Evolutionary conservation across 2,329 filamentous ascomycete genomes (phyloP).

Genomic region (Colletotrichum agaves): DNA sequence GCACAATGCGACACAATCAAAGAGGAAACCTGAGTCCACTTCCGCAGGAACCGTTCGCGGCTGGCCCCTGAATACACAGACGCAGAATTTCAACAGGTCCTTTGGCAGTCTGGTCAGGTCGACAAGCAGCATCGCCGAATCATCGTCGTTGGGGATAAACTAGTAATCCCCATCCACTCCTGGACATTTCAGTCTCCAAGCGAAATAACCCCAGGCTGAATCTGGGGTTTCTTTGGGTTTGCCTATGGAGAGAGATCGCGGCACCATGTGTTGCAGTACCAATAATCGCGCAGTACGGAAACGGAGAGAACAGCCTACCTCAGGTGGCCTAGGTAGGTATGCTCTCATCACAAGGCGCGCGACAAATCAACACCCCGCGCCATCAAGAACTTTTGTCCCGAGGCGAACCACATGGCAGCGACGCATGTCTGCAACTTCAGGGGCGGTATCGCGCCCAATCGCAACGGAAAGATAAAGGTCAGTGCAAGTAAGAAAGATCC

Average conservation of each 20-base stretch:
- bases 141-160: neutral
- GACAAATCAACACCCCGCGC: neutral
- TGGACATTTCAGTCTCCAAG: no score
- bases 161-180: neutral
- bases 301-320: neutral
- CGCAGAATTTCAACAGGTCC: no score
- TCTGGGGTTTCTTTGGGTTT: neutral
- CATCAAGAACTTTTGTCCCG: neutral
- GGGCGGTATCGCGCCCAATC: neutral
- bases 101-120: neutral
- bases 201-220: conserved; percentile 10
- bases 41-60: conserved; percentile 1
- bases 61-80: neutral
- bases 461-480: neutral
- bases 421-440: conserved; percentile 1
- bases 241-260: conserved; percentile 11
- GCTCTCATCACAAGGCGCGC: neutral
- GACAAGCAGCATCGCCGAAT: neutral
- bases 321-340: no score
- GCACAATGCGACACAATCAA: conserved; percentile 2
- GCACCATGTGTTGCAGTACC: conserved; percentile 6
- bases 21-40: neutral
- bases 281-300: neutral
- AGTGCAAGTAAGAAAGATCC: neutral
- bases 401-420: conserved; percentile 13